Percentiles rank a stretch among this genome's conserved stretches.
These are phyloP conservation scores for Diddensiella caesifluorescens DNA, from an alignment of 805 yeast species.

Conservation along the genomic window DNA sequence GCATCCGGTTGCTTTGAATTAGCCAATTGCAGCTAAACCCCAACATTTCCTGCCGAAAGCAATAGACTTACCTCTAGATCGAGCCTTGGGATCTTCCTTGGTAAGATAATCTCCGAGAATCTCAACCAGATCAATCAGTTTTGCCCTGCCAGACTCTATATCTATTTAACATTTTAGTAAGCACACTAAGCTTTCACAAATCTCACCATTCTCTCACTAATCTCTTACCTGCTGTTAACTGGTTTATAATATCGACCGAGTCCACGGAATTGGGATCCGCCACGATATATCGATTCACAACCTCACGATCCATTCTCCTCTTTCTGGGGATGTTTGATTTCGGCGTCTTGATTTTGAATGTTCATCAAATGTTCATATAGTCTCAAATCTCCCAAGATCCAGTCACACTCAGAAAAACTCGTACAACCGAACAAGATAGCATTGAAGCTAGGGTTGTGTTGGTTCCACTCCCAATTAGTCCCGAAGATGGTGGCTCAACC, in stretches of 20 bases:
- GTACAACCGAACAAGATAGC: too few species aligned
- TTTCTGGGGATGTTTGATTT: background rate
- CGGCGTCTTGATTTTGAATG: background rate
- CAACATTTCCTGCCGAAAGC: too few species aligned
- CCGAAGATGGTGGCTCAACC: too few species aligned
- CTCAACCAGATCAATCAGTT: conserved; percentile 50
- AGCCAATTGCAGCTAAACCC: background rate
- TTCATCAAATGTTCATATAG: too few species aligned
- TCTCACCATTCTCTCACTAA: background rate
- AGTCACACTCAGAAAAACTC: too few species aligned
- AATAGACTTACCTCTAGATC: conserved; percentile 37
- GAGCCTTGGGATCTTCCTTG: conserved; percentile 47
- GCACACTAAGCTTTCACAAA: background rate
- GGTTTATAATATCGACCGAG: conserved; percentile 10
- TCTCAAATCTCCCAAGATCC: too few species aligned
- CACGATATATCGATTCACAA: conserved; percentile 33
- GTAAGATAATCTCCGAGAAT: conserved; percentile 58
- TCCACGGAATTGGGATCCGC: conserved; percentile 35
- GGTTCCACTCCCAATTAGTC: too few species aligned
- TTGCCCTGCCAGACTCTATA: conserved; percentile 28
- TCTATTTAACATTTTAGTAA: conserved; percentile 13
- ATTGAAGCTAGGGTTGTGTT: too few species aligned
- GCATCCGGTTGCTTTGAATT: conserved; percentile 37
- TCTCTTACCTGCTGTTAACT: conserved; percentile 28
- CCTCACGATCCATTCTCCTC: conserved; percentile 2